A percentile compares a stretch with the other conserved stretches of the same genome.
phyloP scores from a whole-genome alignment of 2,329 filamentous ascomycete species.

The Pseudocercospora pini-densiflorae region DNA sequence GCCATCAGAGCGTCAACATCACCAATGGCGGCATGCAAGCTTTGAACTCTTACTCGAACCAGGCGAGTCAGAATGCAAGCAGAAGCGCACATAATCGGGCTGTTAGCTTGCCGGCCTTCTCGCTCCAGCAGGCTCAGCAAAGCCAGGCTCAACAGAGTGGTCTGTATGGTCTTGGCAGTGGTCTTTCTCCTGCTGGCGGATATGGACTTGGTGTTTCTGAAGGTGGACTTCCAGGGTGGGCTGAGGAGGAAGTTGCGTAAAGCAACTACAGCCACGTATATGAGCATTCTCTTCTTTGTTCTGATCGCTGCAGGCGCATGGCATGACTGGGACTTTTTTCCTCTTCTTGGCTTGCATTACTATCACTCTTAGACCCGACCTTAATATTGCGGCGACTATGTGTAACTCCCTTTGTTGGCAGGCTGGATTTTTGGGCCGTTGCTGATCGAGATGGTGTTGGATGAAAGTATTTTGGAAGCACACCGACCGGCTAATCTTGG shows the following conservation, averaged over 20 bases:
- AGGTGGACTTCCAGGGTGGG: constrained; percentile 65
- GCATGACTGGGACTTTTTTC: not conserved
- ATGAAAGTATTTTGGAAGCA: too few relatives aligned
- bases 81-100: constrained; percentile 68
- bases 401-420: not conserved
- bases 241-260: constrained; percentile 62
- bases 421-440: not conserved
- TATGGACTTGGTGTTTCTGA: constrained; percentile 65
- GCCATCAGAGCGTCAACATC: constrained; percentile 56
- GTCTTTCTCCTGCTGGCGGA: constrained; percentile 56
- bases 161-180: constrained; percentile 60
- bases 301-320: not conserved
- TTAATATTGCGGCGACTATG: not conserved
- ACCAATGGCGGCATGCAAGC: constrained; percentile 35
- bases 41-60: constrained; percentile 26
- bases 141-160: constrained; percentile 51
- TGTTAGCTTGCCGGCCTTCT: constrained; percentile 81
- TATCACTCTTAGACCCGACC: constrained; percentile 9
- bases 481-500: too few relatives aligned
- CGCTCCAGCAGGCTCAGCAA: constrained; percentile 53
- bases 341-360: constrained; percentile 27
- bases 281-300: not conserved
- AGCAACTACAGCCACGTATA: not conserved
- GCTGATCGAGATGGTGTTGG: too few relatives aligned
- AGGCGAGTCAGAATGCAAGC: constrained; percentile 59